Evolutionary conservation across 345 rosid species (phyloP).

Genomic region (Salix caprea): DNA sequence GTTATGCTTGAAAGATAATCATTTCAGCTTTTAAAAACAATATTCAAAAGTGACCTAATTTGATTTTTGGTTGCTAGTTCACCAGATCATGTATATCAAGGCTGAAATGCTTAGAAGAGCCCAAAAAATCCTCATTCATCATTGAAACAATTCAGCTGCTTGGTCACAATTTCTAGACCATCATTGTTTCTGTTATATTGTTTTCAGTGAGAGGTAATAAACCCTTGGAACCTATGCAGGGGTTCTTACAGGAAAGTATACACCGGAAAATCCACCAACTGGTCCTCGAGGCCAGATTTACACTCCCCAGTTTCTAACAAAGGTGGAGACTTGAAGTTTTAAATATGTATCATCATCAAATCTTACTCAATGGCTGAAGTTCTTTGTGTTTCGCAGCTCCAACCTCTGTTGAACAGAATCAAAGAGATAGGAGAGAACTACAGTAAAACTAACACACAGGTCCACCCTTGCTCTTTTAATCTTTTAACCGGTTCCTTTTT

Average conservation of each 20-base stretch:
- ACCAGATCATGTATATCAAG: not conserved
- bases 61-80: not conserved
- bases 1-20: not conserved
- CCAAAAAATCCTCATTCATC: not conserved
- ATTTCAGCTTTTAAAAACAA: not conserved
- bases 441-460: conserved; percentile 80
- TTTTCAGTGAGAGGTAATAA: not conserved
- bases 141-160: not conserved
- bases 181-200: not conserved
- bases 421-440: conserved; percentile 61
- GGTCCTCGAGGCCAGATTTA: conserved; percentile 84
- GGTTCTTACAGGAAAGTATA: conserved; percentile 90
- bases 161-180: not conserved
- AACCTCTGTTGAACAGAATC: conserved; percentile 65
- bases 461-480: conserved; percentile 16
- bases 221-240: conserved; percentile 39
- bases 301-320: conserved; percentile 63
- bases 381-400: conserved; percentile 52
- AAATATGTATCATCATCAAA: not conserved
- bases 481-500: not conserved
- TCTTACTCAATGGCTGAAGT: conserved; percentile 18
- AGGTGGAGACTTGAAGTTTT: conserved; percentile 30
- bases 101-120: not conserved
- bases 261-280: conserved; percentile 73
- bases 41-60: not conserved